phyloP scores from a whole-genome alignment of 306 rosid species.

The Ceratonia siliqua region DNA sequence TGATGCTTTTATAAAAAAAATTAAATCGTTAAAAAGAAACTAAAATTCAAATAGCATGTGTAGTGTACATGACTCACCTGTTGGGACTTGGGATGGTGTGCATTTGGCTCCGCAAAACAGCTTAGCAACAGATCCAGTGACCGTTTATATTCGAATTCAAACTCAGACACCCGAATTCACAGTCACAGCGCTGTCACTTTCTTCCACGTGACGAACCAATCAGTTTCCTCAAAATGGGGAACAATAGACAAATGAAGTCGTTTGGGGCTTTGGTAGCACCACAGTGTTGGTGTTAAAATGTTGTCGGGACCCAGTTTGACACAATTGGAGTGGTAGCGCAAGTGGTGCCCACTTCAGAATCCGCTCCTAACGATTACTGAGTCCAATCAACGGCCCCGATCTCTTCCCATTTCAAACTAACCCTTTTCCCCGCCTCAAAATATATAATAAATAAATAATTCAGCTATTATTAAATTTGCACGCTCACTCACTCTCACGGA shows the following conservation, averaged over 20 bases:
- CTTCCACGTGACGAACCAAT: conserved; percentile 25
- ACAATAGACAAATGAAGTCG: neutral
- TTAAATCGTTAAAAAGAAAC: no score
- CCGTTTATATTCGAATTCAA: conserved; percentile 86
- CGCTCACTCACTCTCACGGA: conserved; percentile 32
- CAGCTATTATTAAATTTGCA: conserved; percentile 36
- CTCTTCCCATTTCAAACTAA: conserved; percentile 50
- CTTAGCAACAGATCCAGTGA: conserved; percentile 52
- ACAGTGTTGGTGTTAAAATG: neutral
- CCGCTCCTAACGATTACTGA: conserved; percentile 70
- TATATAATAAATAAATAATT: conserved; percentile 34
- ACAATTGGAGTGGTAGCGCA: neutral
- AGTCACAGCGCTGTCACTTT: conserved; percentile 26
- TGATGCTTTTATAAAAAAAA: neutral
- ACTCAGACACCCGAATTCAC: conserved; percentile 38
- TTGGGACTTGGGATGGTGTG: conserved; percentile 53
- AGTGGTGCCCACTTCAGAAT: conserved; percentile 51
- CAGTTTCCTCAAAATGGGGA: neutral
- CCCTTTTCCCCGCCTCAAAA: conserved; percentile 65
- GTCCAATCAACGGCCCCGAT: conserved; percentile 63
- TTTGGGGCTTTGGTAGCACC: neutral
- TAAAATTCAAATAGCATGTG: neutral
- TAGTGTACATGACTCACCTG: neutral
- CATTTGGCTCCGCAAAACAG: neutral
- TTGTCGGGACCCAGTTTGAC: neutral